Conservation (phyloP, 345 rosid genomes). For the Linum trigynum region DNA sequence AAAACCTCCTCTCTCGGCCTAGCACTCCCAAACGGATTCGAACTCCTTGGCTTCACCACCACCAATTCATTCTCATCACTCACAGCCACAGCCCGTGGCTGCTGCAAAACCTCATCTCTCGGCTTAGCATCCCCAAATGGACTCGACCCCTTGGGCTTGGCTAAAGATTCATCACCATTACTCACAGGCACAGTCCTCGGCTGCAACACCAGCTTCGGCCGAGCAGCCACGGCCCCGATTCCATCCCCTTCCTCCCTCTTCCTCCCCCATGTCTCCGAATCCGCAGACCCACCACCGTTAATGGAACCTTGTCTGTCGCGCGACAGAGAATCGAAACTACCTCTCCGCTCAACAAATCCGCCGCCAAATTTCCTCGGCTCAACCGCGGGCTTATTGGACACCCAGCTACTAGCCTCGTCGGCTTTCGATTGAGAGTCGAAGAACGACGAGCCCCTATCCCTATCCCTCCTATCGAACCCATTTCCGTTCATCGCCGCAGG, state of each 20-base stretch:
- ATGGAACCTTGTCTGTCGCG: constrained; percentile 36
- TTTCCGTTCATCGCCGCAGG: not conserved
- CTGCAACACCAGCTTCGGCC: constrained; percentile 72
- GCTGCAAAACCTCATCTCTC: no score
- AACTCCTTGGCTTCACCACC: constrained; percentile 48
- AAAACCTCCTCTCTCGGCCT: constrained; percentile 95
- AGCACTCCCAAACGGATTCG: constrained; percentile 77
- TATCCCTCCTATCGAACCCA: constrained; percentile 23
- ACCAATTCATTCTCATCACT: not conserved
- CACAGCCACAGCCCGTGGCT: not conserved
- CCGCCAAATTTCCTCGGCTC: constrained; percentile 34
- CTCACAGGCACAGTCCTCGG: constrained; percentile 52
- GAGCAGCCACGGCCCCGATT: constrained; percentile 24
- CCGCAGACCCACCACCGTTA: constrained; percentile 29
- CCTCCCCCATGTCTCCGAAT: constrained; percentile 68
- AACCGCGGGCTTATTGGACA: constrained; percentile 35
- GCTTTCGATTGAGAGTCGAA: constrained; percentile 77
- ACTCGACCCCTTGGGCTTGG: no score
- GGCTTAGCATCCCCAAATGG: no score
- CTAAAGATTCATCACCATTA: constrained; percentile 20
- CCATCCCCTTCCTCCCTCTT: constrained; percentile 45
- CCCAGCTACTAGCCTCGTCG: constrained; percentile 83
- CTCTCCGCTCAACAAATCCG: constrained; percentile 38
- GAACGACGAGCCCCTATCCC: constrained; percentile 35
- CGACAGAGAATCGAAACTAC: constrained; percentile 61